phyloP scores from a whole-genome alignment of 192 early-diverging fungal genomes.

The Backusella psychrophila region DNA sequence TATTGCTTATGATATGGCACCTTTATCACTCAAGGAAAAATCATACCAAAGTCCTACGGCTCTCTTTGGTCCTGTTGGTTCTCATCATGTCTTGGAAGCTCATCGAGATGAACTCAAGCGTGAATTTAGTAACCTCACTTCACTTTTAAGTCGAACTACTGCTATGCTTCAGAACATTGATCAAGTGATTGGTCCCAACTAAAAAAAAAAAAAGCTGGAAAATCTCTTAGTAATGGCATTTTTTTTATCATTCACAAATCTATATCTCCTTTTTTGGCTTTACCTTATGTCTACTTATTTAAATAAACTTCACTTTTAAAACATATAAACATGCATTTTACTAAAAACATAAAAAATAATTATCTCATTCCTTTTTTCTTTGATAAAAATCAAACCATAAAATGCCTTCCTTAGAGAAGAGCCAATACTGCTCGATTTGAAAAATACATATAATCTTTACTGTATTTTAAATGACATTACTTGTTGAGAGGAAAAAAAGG shows the following conservation, averaged over 20 bases:
- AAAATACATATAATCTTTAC: not conserved
- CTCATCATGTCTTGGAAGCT: conserved; percentile 45
- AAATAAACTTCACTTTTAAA: not conserved
- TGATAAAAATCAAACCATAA: not conserved
- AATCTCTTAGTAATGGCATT: not conserved
- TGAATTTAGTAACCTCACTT: conserved; percentile 50
- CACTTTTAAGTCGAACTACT: conserved; percentile 47
- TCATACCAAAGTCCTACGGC: not conserved
- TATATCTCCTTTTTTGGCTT: not conserved
- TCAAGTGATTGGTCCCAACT: conserved; percentile 37
- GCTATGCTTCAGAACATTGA: conserved; percentile 54
- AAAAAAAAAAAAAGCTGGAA: not conserved
- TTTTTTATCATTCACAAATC: not conserved
- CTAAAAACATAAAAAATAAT: not conserved
- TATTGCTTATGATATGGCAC: conserved; percentile 29
- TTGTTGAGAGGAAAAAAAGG: not conserved
- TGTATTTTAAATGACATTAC: not conserved
- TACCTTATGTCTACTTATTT: not conserved
- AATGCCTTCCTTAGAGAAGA: no score
- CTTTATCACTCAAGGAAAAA: conserved; percentile 4
- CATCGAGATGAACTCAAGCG: conserved; percentile 55
- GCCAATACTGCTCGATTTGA: not conserved
- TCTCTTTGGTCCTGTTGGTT: not conserved
- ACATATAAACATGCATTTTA: not conserved
- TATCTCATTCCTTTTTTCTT: not conserved